These are phyloP conservation scores for Kalmanozyma brasiliensis DNA, from an alignment of 1,284 basidiomycete genomes.

Conservation along the genomic window DNA sequence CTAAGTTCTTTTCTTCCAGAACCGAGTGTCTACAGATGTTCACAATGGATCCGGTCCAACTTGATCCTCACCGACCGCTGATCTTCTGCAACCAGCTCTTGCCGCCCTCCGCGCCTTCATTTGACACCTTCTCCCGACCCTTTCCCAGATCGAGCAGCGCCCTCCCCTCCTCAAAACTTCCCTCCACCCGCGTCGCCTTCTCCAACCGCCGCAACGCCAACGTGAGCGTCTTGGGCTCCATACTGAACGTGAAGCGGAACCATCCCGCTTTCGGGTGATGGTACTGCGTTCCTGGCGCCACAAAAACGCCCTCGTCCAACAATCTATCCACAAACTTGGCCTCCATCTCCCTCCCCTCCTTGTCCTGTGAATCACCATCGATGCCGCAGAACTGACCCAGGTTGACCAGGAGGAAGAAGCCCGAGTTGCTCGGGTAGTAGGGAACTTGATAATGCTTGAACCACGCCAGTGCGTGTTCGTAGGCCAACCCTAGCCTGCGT, in stretches of 20 bases:
- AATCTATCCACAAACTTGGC: slow-evolving; percentile 21
- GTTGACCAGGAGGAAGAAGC: slow-evolving; percentile 56
- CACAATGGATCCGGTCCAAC: no score
- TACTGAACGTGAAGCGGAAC: slow-evolving; percentile 54
- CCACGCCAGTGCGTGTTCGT: slow-evolving; percentile 31
- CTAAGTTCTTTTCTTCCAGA: background rate
- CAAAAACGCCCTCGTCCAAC: slow-evolving; percentile 34
- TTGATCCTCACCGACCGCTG: slow-evolving; percentile 1
- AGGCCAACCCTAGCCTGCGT: slow-evolving; percentile 30
- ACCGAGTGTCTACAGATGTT: background rate
- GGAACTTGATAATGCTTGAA: slow-evolving; percentile 30
- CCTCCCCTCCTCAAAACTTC: slow-evolving; percentile 18
- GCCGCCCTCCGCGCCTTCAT: background rate
- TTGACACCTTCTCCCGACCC: background rate
- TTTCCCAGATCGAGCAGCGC: slow-evolving; percentile 6
- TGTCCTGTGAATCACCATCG: background rate
- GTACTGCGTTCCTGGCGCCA: slow-evolving; percentile 55
- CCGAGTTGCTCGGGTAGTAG: slow-evolving; percentile 41
- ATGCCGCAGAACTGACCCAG: slow-evolving; percentile 16
- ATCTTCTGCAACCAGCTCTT: slow-evolving; percentile 17
- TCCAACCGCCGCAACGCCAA: slow-evolving; percentile 43
- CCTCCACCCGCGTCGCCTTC: slow-evolving; percentile 27
- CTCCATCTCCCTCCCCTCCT: slow-evolving; percentile 24
- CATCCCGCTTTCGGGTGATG: slow-evolving; percentile 49
- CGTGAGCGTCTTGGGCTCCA: slow-evolving; percentile 40